Evolutionary conservation across 495 filamentous ascomycete genomes (phyloP), one percentile per base, ranked within the genome.

Genomic region (Neurospora discreta): DNA sequence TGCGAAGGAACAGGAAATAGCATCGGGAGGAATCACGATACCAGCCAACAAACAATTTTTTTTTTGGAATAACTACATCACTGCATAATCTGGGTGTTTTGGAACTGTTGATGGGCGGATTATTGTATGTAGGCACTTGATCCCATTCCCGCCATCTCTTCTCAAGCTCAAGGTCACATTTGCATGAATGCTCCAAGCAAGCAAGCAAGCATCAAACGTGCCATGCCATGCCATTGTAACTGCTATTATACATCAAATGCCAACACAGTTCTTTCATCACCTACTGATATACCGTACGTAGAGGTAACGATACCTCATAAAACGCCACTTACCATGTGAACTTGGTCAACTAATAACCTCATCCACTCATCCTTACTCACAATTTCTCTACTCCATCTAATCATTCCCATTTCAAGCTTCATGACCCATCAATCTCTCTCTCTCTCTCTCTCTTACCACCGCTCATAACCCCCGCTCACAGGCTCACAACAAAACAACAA

Each of bases 401-500:
- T 5, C 46, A 15, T 26, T 23, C 9, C 9, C 23, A 3, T 36
- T 52, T 52, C 20, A 15, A 13, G 20, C 46, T 26, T 30, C 46
- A 26, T 58, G 0, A 58, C 23, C 20, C 23, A 36, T 36, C 4
- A 36, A 36, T 5, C 4, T 5, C 33, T 33, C 30, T 4, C 30
- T 36, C 33, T 36, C 33, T 5, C 33, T 36, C n/a, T n/a, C n/a
- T n/a, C 9, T 10, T 20, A 0, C 20, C 10, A 58, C 11, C 20
- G 33, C 44, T 60, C 23, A 60, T 16, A 7, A 15, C 13, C 20
- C 10, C 23, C 6, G 2, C 52, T 4, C 15, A 26, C 23, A 23
- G 1, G 11, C 23, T 65, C 52, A 65, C 23, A 91, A 84, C 90
- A 97, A 92, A n/a, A 90, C 85, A 7, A 99, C 87, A 52, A 92